A percentile compares a stretch with the other conserved stretches of the same genome.
Evolutionary conservation across 345 rosid genomes (phyloP).

Genomic region (Trapa bicornis): DNA sequence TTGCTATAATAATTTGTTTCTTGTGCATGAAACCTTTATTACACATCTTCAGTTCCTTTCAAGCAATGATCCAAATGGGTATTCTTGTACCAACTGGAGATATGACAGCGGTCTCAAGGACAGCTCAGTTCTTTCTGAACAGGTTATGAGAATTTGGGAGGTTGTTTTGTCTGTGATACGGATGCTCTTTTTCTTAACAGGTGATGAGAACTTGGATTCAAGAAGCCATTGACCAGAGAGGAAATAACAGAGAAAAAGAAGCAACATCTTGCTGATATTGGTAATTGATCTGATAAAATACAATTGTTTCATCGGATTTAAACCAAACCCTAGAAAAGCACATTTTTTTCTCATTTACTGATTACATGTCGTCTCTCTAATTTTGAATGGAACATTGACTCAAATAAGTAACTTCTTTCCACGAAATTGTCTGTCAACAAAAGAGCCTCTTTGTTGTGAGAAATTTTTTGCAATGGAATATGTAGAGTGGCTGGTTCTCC

Average conservation of each 20-base stretch:
- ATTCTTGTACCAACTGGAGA: conserved; percentile 99
- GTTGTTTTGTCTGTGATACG: not conserved
- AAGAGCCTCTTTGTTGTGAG: not conserved
- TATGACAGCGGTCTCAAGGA: conserved; percentile 86
- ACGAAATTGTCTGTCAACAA: not conserved
- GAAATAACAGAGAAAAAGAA: conserved; percentile 88
- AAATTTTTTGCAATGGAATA: not conserved
- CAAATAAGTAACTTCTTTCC: not conserved
- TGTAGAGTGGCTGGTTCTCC: not conserved
- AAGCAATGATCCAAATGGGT: conserved; percentile 98
- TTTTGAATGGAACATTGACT: not conserved
- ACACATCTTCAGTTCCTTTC: conserved; percentile 46
- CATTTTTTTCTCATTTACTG: not conserved
- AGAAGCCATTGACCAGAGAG: conserved; percentile 72
- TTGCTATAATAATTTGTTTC: not conserved
- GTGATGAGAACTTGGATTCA: conserved; percentile 61
- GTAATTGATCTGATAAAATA: conserved; percentile 20
- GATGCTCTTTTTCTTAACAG: not conserved
- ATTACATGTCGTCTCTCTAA: not conserved
- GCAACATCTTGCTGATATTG: conserved; percentile 93
- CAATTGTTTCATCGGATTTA: not conserved
- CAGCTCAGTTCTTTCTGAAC: conserved; percentile 87
- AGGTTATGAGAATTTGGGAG: conserved; percentile 32
- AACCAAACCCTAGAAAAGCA: not conserved
- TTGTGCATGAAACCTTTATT: not conserved